Percentiles rank a stretch among this genome's conserved stretches.
These are phyloP conservation scores for Aphanomyces astaci DNA, from an alignment of 352 stramenopile genomes.

Conservation along the genomic window DNA sequence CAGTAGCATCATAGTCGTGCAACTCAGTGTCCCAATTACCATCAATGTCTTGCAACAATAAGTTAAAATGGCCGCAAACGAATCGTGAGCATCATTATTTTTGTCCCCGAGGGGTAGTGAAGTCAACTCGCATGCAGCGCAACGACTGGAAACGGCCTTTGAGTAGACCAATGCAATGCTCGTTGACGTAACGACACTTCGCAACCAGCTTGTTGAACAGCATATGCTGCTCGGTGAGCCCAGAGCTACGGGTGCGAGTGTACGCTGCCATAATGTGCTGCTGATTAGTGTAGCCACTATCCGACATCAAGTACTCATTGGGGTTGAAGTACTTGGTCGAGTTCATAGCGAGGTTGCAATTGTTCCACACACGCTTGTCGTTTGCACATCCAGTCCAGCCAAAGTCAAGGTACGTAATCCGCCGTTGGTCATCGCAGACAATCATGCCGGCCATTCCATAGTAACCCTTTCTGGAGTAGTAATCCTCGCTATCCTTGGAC, in stretches of 20 bases:
- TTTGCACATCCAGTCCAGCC: not conserved
- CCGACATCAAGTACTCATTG: not conserved
- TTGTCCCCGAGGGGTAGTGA: not conserved
- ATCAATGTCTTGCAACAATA: not conserved
- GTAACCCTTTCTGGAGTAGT: constrained; percentile 1
- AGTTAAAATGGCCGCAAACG: not conserved
- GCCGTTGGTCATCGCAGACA: not conserved
- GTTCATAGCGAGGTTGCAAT: not conserved
- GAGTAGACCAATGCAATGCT: constrained; percentile 13
- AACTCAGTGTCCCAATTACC: not conserved
- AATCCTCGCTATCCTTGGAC: constrained; percentile 9
- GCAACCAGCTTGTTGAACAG: not conserved
- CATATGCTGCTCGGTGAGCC: not conserved
- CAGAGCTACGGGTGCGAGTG: not conserved
- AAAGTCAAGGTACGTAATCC: constrained; percentile 4
- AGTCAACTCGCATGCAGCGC: not conserved
- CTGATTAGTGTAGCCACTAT: not conserved
- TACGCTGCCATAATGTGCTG: not conserved
- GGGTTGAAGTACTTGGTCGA: not conserved
- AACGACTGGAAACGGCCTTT: constrained; percentile 7
- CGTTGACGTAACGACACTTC: too few species aligned
- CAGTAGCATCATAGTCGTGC: not conserved
- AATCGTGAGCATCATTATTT: not conserved
- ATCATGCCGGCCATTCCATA: too few species aligned
- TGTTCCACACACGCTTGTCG: constrained; percentile 3